Percentiles rank a stretch among this genome's conserved stretches.
Evolutionary conservation across 2,329 filamentous ascomycete genomes (phyloP).

Genomic region (Colletotrichum nymphaeae): DNA sequence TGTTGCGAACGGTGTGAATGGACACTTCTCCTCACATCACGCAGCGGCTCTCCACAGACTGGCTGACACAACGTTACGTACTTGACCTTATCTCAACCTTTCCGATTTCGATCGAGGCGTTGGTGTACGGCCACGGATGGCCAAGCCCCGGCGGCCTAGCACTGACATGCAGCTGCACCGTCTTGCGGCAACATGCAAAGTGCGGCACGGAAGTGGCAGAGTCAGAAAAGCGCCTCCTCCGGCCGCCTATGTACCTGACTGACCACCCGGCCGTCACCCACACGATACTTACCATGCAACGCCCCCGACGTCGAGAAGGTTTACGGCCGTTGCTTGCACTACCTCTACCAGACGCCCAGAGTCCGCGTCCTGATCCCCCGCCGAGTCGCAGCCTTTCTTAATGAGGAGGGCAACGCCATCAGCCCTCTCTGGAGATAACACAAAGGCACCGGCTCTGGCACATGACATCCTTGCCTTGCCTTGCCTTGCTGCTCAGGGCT

Average conservation of each 20-base stretch:
- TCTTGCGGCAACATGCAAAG: conserved; percentile 4
- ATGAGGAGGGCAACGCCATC: neutral
- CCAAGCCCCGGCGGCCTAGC: conserved; percentile 3
- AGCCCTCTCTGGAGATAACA: neutral
- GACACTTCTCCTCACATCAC: neutral
- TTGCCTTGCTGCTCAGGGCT: neutral
- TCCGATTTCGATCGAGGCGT: neutral
- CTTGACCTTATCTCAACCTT: neutral
- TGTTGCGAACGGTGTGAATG: neutral
- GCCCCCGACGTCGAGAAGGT: neutral
- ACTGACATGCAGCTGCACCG: conserved; percentile 5
- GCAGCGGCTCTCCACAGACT: neutral
- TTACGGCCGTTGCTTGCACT: conserved; percentile 8
- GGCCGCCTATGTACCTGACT: neutral
- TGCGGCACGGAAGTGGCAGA: conserved; percentile 17
- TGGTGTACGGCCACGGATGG: neutral
- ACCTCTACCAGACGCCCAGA: neutral
- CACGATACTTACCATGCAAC: neutral
- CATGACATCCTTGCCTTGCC: neutral
- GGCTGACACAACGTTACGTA: conserved; percentile 1
- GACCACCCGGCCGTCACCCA: neutral
- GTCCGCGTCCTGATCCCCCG: neutral
- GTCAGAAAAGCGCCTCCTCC: neutral
- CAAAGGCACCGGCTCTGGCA: neutral
- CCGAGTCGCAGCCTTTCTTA: neutral